These are phyloP conservation scores for Nemania sp. DNA, from an alignment of 2,329 filamentous ascomycete species.

Conservation along the genomic window DNA sequence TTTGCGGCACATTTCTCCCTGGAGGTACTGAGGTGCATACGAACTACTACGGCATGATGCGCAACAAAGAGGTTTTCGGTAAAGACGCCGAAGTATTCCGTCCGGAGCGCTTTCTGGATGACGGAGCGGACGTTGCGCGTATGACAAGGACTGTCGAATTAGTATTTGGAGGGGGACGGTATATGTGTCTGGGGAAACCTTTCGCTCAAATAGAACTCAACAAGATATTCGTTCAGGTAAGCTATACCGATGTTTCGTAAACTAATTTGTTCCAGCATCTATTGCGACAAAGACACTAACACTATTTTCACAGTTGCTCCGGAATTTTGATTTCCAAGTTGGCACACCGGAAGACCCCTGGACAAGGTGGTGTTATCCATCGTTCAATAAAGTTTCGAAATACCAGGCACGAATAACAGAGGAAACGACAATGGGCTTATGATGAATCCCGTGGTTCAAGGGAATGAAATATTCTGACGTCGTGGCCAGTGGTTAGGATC, in stretches of 20 bases:
- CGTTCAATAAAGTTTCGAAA: constrained; percentile 24
- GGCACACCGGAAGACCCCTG: constrained; percentile 29
- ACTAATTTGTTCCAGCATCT: too few species aligned
- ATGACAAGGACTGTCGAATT: constrained; percentile 17
- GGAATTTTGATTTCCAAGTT: constrained; percentile 32
- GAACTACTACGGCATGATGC: constrained; percentile 18
- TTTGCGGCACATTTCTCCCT: constrained; percentile 18
- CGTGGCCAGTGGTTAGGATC: too few species aligned
- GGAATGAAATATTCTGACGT: neutral
- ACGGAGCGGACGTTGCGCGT: neutral
- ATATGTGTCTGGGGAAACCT: constrained; percentile 17
- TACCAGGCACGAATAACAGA: constrained; percentile 27
- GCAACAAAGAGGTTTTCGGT: constrained; percentile 14
- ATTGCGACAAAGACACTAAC: neutral
- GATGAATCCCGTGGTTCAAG: too few species aligned
- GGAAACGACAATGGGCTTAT: constrained; percentile 14
- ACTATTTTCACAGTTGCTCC: constrained; percentile 22
- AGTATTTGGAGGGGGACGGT: constrained; percentile 17
- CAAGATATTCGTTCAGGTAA: constrained; percentile 24
- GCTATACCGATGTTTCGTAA: too few species aligned
- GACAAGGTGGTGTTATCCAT: constrained; percentile 19
- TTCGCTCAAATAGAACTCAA: constrained; percentile 15
- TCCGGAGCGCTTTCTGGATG: constrained; percentile 18
- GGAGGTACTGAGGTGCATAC: constrained; percentile 16
- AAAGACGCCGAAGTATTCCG: constrained; percentile 16